Evolutionary conservation across 2,329 filamentous ascomycete genomes (phyloP), one percentile per base, ranked within the genome.

Genomic region (Penicillium sp.): DNA sequence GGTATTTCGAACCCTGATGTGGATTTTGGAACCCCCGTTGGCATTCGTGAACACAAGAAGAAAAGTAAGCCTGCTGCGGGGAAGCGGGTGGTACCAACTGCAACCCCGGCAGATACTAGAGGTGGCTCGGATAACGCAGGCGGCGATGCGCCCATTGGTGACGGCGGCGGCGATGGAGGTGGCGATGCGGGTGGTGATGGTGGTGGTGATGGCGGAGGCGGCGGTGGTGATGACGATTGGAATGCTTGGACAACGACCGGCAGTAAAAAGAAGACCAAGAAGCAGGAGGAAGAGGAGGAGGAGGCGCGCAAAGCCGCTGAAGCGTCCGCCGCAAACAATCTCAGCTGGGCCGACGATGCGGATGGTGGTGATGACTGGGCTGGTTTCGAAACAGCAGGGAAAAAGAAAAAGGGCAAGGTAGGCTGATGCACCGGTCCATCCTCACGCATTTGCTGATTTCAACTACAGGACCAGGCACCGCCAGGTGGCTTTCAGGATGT

Each of bases 401-500:
- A 84, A 53, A 77, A 83, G 65, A 85, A 84, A 58, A 77, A 77
- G 57, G 83, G 82, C 56, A 83, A 81, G 70, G 80, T 84, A 68
- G 63, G 69, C 48, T 56, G 9, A 24, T 9, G 9, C 12, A 9
- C 12, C 17, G 7, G 12, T 21, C 12, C 8, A 26, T 8, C 3
- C 8, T n/a, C 26, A 9, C 13, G 21, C 7, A 20, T 32, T 45
- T 9, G 27, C 51, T 58, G 33, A 58, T 20, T 30, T 34, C 10
- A 23, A 12, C n/a, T 21, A 5, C 59, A 74, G 40, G 66, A 68
- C 5, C 71, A 73, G 17, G 66, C 70, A 20, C 64, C 75, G 10
- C 60, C 71, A 36, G 80, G 82, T 49, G 72, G 79, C n/a, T 89
- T 90, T 59, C 80, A 88, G 37, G 86, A 90, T 23, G 84, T 91